Evolutionary conservation across 2,329 filamentous ascomycete genomes (phyloP), one percentile per base, ranked within the genome.

Genomic region (Huntiella bhutanensis): DNA sequence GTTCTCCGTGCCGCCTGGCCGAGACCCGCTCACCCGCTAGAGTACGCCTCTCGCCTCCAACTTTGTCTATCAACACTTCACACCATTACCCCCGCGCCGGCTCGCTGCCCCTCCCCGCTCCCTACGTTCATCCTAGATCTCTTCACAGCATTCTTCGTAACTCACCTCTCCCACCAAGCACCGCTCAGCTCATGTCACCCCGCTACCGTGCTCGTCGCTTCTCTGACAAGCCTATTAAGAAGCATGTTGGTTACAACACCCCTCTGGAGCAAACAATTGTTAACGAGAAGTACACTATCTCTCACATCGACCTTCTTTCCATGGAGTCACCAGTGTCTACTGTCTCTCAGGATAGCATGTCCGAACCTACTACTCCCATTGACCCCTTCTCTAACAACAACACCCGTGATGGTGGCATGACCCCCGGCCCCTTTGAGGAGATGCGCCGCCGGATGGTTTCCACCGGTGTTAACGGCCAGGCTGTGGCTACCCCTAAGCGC

Each of bases 121-220:
- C 75, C 2, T 79, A 80, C 54, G 70, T 63, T 1, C 74, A 74
- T 51, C 70, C 75, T 33, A 67, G 67, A 47, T 63, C 65, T 37
- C 66, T 79, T 7, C 75, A 71, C 56, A 77, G 73, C 58, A 80
- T 80, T 54, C 66, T 80, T 16, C 70, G 75, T 45, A 80, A 80
- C 62, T 80, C 75, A 4, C 75, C 75, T 13, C 63, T 79, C 5
- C 72, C 73, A 15, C 69, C 71, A 1, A 58, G 63, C 3, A 69
- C 60, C 15, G 64, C 69, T 2, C 61, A 62, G 32, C 68, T 69
- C 6, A 59, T 63, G 4, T 75, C 73, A 1, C 68, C 71, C 2
- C 64, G 66, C 48, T 64, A 71, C 34, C 66, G 70, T 50, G 75
- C 73, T 1, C 60, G 65, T 22, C 68, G 71, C 10, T 58, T 75